A percentile compares a stretch with the other conserved stretches of the same genome.
Conservation (phyloP, 202 grass and related monocot genomes). For the Setaria viridis region DNA sequence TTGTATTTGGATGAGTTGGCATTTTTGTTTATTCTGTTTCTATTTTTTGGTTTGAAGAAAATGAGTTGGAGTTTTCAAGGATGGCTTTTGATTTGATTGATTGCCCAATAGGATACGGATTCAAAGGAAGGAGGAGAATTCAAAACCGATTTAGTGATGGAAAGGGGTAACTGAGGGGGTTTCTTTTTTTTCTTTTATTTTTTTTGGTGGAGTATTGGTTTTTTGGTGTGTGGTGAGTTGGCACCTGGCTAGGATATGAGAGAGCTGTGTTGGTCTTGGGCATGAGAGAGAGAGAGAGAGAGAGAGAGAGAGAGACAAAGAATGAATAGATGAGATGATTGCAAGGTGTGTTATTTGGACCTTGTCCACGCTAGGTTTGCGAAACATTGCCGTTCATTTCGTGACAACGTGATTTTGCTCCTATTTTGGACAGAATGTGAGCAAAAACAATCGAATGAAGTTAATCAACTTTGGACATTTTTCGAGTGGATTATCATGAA, state of each 20-base stretch:
- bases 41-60: not conserved
- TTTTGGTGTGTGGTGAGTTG: not conserved
- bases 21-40: not conserved
- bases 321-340: not conserved
- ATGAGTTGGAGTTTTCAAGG: conserved; percentile 20
- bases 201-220: not conserved
- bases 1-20: conserved; percentile 30
- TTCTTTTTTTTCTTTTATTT: not conserved
- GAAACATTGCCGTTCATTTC: too few relatives aligned
- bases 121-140: not conserved
- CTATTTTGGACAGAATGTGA: not conserved
- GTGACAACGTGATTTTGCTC: not conserved
- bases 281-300: not conserved
- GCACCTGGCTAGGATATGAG: not conserved
- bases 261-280: not conserved
- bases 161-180: not conserved
- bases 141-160: not conserved
- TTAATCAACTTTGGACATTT: too few relatives aligned
- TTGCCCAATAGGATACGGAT: not conserved
- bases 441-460: not conserved
- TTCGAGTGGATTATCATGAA: too few relatives aligned
- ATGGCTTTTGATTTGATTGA: conserved; percentile 23
- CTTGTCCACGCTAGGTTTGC: not conserved
- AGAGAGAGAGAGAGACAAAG: not conserved
- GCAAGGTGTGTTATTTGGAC: not conserved